Evolutionary conservation across 139 green algal species (phyloP).

Genomic region (Ettlia oleoabundans): DNA sequence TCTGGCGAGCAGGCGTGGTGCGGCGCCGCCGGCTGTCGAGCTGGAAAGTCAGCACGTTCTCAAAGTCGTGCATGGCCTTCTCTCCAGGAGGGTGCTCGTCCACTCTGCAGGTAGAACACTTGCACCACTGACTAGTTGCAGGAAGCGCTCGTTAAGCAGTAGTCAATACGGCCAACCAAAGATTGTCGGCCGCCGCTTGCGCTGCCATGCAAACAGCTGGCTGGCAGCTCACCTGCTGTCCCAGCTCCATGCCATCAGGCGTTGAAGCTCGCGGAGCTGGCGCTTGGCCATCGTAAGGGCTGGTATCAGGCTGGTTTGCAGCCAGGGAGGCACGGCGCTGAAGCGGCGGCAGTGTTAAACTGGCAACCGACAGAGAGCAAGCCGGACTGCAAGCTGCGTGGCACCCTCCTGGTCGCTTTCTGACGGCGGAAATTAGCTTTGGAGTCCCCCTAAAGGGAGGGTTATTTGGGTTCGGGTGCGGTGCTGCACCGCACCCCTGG

Average conservation of each 20-base stretch:
- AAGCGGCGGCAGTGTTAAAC: no score
- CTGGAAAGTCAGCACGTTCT: constrained; percentile 44
- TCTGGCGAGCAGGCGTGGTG: neutral
- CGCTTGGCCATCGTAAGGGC: constrained; percentile 37
- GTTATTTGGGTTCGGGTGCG: no score
- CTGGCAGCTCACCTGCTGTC: constrained; percentile 40
- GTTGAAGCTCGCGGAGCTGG: constrained; percentile 49
- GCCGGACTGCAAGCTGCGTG: no score
- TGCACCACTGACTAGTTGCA: neutral
- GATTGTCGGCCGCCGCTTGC: no score
- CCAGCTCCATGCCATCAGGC: constrained; percentile 58
- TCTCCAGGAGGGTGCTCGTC: constrained; percentile 59
- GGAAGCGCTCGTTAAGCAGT: no score
- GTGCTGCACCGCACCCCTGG: no score
- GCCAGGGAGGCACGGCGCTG: no score
- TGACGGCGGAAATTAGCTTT: no score
- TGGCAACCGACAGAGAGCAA: no score
- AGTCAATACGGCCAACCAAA: no score
- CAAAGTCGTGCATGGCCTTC: constrained; percentile 60
- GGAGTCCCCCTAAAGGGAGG: no score
- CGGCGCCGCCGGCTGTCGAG: constrained; percentile 26
- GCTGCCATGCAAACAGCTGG: neutral
- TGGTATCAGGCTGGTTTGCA: neutral
- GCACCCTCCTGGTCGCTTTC: no score
- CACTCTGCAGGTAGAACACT: constrained; percentile 27